Evolutionary conservation across 2,329 filamentous ascomycete genomes (phyloP), one percentile per base, ranked within the genome.

Genomic region (Stromatinia cepivora): DNA sequence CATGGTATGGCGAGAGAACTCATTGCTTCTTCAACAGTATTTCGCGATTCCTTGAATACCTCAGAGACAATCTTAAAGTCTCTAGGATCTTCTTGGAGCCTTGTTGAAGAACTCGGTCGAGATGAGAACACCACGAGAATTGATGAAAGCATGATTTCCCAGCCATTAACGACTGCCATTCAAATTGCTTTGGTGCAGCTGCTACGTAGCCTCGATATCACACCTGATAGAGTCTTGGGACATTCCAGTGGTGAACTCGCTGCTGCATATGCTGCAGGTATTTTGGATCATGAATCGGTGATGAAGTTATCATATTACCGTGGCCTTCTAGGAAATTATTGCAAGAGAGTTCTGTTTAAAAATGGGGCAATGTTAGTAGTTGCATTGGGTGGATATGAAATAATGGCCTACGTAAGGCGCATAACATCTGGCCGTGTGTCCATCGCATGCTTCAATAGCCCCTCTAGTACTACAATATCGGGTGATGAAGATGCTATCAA

Each of bases 221-320:
- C 68, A 3, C 81, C 82, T 0, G 67, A 72, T 39, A 70, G 66
- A 11, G 77, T 84, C 0, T 76, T 79, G 4, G 82, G 83, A 1
- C 83, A 85, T 72, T 84, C 82, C 0, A 80, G 77, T 63, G 84
- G 84, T 15, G 84, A 85, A 69, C 84, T 85, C 46, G 83, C 75
- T 4, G 83, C 83, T 4, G 83, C 83, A 0, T 85, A 82, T 66
- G 78, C 82, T 0, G 75, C 79, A 0, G 81, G 79, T 10, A 48
- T 67, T 28, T 34, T 77, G 17, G 54, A 63, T 11, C 58, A 71
- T 17, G 61, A 71, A 39, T 67, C 72, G 39, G 76, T 74, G 8
- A 74, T 77, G 28, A 68, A 66, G 3, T 64, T 73, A 11, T 73
- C 76, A 4, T 79, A 75, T 53, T 73, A 75, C 58, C 71, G 78